Conservation (phyloP, 768 basidiomycete genomes). For the Leccinum aurantiacum region DNA sequence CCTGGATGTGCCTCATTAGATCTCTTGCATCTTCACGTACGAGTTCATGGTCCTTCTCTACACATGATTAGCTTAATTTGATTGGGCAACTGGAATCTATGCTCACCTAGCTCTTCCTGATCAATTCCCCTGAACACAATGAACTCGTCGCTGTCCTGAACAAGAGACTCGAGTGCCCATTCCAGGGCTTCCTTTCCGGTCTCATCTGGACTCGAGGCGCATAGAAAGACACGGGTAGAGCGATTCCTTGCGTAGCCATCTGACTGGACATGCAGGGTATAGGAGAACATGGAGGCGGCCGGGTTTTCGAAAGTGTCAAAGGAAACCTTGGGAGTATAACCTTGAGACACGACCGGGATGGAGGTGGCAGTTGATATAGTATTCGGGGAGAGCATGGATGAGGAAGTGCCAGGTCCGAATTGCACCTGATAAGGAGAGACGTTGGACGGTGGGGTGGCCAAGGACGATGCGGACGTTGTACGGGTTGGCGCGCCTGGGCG, state of each 20-base stretch:
- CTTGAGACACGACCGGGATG: slow-evolving; percentile 28
- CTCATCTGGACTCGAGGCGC: slow-evolving; percentile 86
- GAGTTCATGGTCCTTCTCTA: slow-evolving; percentile 74
- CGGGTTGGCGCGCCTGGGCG: slow-evolving; percentile 14
- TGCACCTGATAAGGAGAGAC: slow-evolving; percentile 20
- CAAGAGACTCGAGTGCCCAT: slow-evolving; percentile 85
- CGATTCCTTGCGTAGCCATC: slow-evolving; percentile 75
- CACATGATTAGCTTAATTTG: background rate
- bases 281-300: slow-evolving; percentile 82
- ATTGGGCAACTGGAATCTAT: background rate
- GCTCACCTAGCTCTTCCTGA: slow-evolving; percentile 75
- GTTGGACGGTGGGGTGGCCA: slow-evolving; percentile 20
- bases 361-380: slow-evolving; percentile 15
- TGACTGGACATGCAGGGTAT: slow-evolving; percentile 80
- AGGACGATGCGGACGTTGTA: slow-evolving; percentile 21
- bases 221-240: slow-evolving; percentile 84
- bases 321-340: slow-evolving; percentile 53
- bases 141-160: slow-evolving; percentile 89
- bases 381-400: slow-evolving; percentile 19
- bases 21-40: slow-evolving; percentile 84
- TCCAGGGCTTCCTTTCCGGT: slow-evolving; percentile 86
- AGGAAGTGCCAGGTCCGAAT: slow-evolving; percentile 12
- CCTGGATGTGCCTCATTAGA: slow-evolving; percentile 77
- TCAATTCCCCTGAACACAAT: slow-evolving; percentile 91
- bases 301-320: slow-evolving; percentile 89